Conservation (phyloP, 768 basidiomycete species). For the Mycena leptocephala region DNA sequence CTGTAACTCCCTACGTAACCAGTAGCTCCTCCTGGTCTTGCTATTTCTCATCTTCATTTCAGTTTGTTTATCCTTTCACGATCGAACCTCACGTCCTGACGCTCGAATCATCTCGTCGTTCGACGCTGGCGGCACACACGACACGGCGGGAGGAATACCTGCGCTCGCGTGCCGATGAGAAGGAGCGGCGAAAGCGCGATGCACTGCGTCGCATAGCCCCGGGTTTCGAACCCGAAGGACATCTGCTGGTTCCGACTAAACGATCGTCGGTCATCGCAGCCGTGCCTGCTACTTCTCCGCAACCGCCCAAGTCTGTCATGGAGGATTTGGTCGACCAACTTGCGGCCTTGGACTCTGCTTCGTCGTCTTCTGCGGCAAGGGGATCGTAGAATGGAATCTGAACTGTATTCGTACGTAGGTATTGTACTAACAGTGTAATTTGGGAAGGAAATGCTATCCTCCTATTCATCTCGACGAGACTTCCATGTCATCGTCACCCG, state of each 20-base stretch:
- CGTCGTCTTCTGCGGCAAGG: not conserved
- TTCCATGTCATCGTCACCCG: not conserved
- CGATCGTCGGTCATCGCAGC: slow-evolving; percentile 42
- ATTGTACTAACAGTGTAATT: slow-evolving; percentile 26
- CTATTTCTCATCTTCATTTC: slow-evolving; percentile 11
- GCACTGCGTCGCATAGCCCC: slow-evolving; percentile 86
- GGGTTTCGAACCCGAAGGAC: slow-evolving; percentile 81
- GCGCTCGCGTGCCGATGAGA: slow-evolving; percentile 82
- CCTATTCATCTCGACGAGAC: not conserved
- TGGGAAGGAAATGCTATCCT: not conserved
- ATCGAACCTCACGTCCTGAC: slow-evolving; percentile 90
- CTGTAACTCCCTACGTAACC: slow-evolving; percentile 89
- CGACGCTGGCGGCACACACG: slow-evolving; percentile 75
- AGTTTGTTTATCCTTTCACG: slow-evolving; percentile 98
- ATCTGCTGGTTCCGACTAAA: slow-evolving; percentile 72
- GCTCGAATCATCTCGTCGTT: slow-evolving; percentile 80
- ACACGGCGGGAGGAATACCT: slow-evolving; percentile 83
- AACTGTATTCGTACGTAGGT: not conserved
- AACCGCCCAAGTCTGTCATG: slow-evolving; percentile 73
- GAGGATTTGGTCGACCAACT: slow-evolving; percentile 88
- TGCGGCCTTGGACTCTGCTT: slow-evolving; percentile 72
- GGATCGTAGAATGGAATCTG: not conserved
- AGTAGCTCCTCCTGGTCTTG: slow-evolving; percentile 23
- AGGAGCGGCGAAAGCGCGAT: slow-evolving; percentile 75
- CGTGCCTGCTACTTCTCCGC: slow-evolving; percentile 21